A percentile compares a stretch with the other conserved stretches of the same genome.
Evolutionary conservation across 208 protist species (phyloP).

Genomic region (Wallacemonas sp.): DNA sequence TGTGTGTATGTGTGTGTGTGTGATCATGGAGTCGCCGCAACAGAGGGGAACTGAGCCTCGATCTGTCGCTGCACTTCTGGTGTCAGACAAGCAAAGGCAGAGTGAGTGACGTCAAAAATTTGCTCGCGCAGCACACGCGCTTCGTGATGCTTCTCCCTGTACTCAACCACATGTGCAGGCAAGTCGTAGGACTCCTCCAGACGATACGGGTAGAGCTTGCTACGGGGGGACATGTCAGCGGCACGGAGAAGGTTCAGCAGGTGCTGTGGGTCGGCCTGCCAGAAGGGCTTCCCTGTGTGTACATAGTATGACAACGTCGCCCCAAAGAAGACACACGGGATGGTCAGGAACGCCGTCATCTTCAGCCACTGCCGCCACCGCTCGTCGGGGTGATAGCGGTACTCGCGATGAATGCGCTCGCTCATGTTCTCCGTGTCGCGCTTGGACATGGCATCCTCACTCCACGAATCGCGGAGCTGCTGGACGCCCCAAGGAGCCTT

Average conservation of each 20-base stretch:
- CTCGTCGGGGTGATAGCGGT: constrained; percentile 86
- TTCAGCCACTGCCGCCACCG: constrained; percentile 55
- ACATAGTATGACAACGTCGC: constrained; percentile 50
- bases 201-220: constrained; percentile 56
- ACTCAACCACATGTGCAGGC: constrained; percentile 49
- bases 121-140: constrained; percentile 31
- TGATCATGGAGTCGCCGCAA: background rate
- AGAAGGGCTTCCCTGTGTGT: constrained; percentile 48
- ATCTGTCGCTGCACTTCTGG: constrained; percentile 30
- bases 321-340: constrained; percentile 46
- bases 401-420: constrained; percentile 78
- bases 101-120: constrained; percentile 36
- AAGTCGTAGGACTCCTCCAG: constrained; percentile 51
- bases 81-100: constrained; percentile 30
- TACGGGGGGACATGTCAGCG: constrained; percentile 73
- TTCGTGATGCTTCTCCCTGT: constrained; percentile 31
- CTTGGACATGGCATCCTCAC: constrained; percentile 80
- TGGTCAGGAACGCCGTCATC: constrained; percentile 37
- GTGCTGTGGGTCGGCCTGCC: constrained; percentile 69
- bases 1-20: background rate
- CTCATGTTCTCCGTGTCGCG: constrained; percentile 69
- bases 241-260: constrained; percentile 65
- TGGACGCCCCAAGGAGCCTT: constrained; percentile 74
- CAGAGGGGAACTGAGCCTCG: constrained; percentile 15
- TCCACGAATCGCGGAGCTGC: constrained; percentile 85